Base-by-base conservation (phyloP, 2,329 filamentous ascomycete genomes). In the Didymella arachidicola region DNA sequence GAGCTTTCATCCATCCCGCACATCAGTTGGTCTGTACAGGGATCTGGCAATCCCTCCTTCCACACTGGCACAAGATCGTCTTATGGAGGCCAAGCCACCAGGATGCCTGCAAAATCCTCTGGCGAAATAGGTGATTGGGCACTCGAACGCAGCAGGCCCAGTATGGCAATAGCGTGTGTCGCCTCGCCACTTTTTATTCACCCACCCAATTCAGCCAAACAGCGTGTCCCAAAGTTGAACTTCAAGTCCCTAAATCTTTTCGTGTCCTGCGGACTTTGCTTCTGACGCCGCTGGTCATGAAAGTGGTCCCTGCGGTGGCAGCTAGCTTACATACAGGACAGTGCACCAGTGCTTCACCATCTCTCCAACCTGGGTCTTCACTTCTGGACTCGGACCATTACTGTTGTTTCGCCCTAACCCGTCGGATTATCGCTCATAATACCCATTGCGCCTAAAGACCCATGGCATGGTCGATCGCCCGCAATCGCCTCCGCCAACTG, bases 181-280 rank as follows among this genome's bases (percentile, higher is more conserved):
- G 62, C 68, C 69, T 77, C 70, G 74, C 74, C 74, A 75, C 73
- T 75, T 75, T 75, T 76, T 77, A 71, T 74, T 74, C 69, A 72
- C 71, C 66, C 65, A 71, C 64, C 63, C 63, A 60, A 64, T 66
- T 62, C 69, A 72, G 67, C 72, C 73, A 74, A 67, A 73, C 67
- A 74, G 65, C 66, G 65, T 61, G 46, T 59, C 63, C 62, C 60
- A 71, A 69, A 72, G 70, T 66, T 72, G 65, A 67, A 63, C 68
- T 64, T 70, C 64, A 64, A 56, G 64, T 70, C 67, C 63, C 68
- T 71, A 65, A 67, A 69, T 67, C 64, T 68, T 67, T 70, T 71
- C 64, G 61, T 68, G 47, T 61, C 65, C 62, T 61, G 65, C 70
- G 62, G 49, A 45, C 61, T 64, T 72, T 74, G 70, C 71, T 73